Conservation (phyloP, 306 rosid species). For the Arachis stenosperma region DNA sequence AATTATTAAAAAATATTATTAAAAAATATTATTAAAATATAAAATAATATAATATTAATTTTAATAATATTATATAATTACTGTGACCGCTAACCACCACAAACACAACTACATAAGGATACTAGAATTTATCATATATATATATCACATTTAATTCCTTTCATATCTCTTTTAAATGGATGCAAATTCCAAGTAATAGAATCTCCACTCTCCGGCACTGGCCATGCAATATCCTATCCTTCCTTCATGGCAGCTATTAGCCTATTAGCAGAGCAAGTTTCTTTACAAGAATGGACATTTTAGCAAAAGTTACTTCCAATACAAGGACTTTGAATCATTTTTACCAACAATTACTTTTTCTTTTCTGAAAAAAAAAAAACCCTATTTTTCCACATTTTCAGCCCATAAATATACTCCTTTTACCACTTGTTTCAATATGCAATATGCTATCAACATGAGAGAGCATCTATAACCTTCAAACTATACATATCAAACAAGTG, state of each 20-base stretch:
- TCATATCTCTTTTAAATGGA: not conserved
- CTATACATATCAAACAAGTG: not conserved
- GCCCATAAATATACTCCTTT: not conserved
- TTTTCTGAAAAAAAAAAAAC: not conserved
- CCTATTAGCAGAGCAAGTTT: not conserved
- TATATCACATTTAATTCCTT: no score
- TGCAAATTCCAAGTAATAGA: not conserved
- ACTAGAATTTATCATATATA: no score
- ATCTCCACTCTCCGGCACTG: not conserved
- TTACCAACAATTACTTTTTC: not conserved
- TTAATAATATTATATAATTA: no score
- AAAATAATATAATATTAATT: no score
- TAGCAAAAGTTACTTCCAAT: not conserved
- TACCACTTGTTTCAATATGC: not conserved
- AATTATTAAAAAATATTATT: no score
- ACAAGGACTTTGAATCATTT: not conserved
- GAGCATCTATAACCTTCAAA: not conserved
- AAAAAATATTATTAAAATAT: no score
- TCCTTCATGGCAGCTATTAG: not conserved
- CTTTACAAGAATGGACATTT: not conserved
- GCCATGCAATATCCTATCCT: not conserved
- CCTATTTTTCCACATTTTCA: not conserved
- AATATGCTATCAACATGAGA: not conserved
- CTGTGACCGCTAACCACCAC: no score
- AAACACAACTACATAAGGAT: no score